phyloP scores from a whole-genome alignment of 495 filamentous ascomycete species.

The Aspergillus steynii region DNA sequence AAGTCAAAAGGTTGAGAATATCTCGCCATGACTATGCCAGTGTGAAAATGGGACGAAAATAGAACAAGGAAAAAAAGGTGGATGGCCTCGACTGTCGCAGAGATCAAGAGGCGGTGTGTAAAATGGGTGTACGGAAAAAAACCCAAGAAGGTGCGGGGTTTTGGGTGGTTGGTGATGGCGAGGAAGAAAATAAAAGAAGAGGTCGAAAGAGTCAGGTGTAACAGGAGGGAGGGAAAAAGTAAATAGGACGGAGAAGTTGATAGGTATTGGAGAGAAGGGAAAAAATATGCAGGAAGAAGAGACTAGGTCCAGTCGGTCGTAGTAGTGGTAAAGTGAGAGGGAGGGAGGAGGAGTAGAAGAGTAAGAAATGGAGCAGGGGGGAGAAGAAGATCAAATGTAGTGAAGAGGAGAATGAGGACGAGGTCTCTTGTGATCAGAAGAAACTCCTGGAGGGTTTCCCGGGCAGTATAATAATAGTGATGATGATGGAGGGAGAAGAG shows the following conservation, averaged over 20 bases:
- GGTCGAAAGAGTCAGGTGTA: conserved; percentile 7
- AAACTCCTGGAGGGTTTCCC: conserved; percentile 13
- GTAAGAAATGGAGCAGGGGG: conserved; percentile 15
- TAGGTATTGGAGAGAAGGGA: conserved; percentile 15
- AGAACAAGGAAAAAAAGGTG: conserved; percentile 32
- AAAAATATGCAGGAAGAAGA: conserved; percentile 12
- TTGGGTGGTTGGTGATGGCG: conserved; percentile 16
- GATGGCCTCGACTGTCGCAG: conserved; percentile 2
- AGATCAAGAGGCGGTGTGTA: conserved; percentile 25
- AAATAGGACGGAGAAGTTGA: conserved; percentile 10
- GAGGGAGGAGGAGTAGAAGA: conserved; percentile 22
- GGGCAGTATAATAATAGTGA: neutral
- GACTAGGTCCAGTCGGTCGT: conserved; percentile 9
- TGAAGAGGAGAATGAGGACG: conserved; percentile 13
- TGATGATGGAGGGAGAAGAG: conserved; percentile 22
- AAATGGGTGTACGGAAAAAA: conserved; percentile 16
- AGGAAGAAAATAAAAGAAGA: conserved; percentile 13
- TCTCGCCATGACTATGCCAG: conserved; percentile 42
- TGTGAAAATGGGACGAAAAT: conserved; percentile 28
- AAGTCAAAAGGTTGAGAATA: conserved; percentile 55
- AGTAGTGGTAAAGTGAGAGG: conserved; percentile 11
- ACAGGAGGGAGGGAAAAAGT: conserved; percentile 5
- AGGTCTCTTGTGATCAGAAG: conserved; percentile 22
- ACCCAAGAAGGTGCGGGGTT: conserved; percentile 14
- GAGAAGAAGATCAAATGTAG: conserved; percentile 17